Evolutionary conservation across 768 basidiomycete genomes (phyloP).

Genomic region (Lenzites betulinus): DNA sequence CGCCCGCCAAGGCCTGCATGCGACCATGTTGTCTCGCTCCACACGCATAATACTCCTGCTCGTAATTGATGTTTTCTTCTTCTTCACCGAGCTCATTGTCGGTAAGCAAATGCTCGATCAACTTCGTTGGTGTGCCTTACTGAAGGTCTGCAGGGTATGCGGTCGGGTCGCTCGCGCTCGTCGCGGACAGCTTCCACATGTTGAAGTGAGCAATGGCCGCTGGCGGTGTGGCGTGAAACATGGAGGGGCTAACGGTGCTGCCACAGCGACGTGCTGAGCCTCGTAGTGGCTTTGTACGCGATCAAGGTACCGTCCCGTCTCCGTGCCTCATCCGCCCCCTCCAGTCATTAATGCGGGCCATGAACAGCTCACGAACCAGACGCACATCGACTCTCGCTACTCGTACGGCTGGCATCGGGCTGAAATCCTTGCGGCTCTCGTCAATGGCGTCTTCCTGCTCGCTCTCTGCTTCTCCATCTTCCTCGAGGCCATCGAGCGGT

Average conservation of each 20-base stretch:
- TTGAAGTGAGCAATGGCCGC: slow-evolving; percentile 68
- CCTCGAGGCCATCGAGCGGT: slow-evolving; percentile 88
- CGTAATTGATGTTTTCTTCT: slow-evolving; percentile 83
- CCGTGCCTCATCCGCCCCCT: slow-evolving; percentile 13
- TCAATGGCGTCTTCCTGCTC: slow-evolving; percentile 96
- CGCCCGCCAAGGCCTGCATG: slow-evolving; percentile 15
- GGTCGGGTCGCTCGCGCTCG: slow-evolving; percentile 92
- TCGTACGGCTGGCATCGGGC: slow-evolving; percentile 99
- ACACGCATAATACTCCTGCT: slow-evolving; percentile 76
- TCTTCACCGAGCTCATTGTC: slow-evolving; percentile 81
- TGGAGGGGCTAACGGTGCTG: slow-evolving; percentile 17
- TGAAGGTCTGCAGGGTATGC: slow-evolving; percentile 68
- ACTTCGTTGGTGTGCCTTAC: not conserved
- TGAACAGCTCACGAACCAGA: slow-evolving; percentile 62
- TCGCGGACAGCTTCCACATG: slow-evolving; percentile 99
- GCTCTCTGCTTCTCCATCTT: slow-evolving; percentile 96
- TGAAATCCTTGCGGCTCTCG: slow-evolving; percentile 90
- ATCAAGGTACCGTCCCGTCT: slow-evolving; percentile 58
- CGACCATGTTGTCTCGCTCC: slow-evolving; percentile 59
- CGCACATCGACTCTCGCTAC: slow-evolving; percentile 68
- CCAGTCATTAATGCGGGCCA: slow-evolving; percentile 5
- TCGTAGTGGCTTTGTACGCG: slow-evolving; percentile 93
- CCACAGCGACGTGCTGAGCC: slow-evolving; percentile 91
- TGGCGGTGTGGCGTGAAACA: not conserved
- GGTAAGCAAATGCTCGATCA: slow-evolving; percentile 46